phyloP scores from a whole-genome alignment of 2,329 filamentous ascomycete species.

The Lasiodiplodia hormozganensis region DNA sequence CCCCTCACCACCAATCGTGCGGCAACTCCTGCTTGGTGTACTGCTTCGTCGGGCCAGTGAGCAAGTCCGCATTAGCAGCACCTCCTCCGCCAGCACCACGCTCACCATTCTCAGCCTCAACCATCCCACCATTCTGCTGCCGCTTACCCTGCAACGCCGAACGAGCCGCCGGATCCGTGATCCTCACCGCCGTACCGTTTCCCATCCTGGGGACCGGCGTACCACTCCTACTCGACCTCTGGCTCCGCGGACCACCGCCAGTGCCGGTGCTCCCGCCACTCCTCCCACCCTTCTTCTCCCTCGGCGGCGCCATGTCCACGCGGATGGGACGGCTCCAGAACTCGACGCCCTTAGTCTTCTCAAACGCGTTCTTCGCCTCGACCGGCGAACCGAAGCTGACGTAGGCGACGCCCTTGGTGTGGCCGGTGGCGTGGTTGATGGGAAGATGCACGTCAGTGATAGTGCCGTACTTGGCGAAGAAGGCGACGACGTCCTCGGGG shows the following conservation, averaged over 20 bases:
- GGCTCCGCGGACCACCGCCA: background rate
- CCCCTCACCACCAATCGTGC: conserved; percentile 1
- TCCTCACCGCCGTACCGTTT: background rate
- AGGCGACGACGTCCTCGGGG: conserved; percentile 1
- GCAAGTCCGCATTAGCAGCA: background rate
- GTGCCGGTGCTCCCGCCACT: background rate
- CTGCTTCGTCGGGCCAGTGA: background rate
- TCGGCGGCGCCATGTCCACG: background rate
- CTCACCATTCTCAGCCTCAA: background rate
- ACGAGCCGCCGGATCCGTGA: background rate
- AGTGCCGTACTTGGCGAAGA: conserved; percentile 14
- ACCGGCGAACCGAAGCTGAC: conserved; percentile 1
- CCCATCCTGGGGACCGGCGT: background rate
- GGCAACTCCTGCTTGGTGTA: background rate
- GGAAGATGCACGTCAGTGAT: conserved; percentile 16
- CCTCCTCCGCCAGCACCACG: too few species aligned
- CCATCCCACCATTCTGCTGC: background rate
- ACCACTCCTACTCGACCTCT: conserved; percentile 1
- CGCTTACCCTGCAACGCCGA: background rate
- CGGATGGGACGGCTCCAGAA: conserved; percentile 17
- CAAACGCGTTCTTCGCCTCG: background rate
- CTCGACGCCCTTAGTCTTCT: background rate
- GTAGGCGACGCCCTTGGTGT: conserved; percentile 14
- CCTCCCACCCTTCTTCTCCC: conserved; percentile 20
- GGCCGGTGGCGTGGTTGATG: conserved; percentile 1